A percentile compares a stretch with the other conserved stretches of the same genome.
Conservation (phyloP, 345 rosid genomes). For the Viola odorata region DNA sequence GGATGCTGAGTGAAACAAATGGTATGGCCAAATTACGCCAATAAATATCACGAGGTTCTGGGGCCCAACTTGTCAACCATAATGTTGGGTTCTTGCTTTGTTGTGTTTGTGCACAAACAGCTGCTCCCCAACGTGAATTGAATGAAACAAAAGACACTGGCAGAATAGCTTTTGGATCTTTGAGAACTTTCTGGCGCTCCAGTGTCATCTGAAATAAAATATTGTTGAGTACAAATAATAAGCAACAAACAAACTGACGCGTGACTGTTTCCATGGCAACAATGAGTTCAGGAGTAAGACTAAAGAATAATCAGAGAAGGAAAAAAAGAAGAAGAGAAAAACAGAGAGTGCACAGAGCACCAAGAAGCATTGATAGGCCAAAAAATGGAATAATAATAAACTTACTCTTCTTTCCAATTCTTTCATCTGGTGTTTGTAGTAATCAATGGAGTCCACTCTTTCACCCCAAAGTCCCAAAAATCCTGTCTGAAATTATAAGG, state of each 20-base stretch:
- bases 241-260: background rate
- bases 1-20: slow-evolving; percentile 70
- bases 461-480: slow-evolving; percentile 81
- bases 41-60: slow-evolving; percentile 93
- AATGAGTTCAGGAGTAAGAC: background rate
- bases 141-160: slow-evolving; percentile 91
- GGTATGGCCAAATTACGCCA: slow-evolving; percentile 95
- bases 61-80: slow-evolving; percentile 94
- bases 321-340: background rate
- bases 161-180: slow-evolving; percentile 60
- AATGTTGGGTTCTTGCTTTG: slow-evolving; percentile 88
- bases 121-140: slow-evolving; percentile 94
- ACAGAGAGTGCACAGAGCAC: no score
- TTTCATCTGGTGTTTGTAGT: slow-evolving; percentile 57
- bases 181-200: slow-evolving; percentile 68
- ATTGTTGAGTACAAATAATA: background rate
- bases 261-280: background rate
- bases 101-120: slow-evolving; percentile 97
- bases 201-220: slow-evolving; percentile 51
- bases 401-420: slow-evolving; percentile 61
- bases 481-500: slow-evolving; percentile 54
- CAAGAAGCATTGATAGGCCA: background rate
- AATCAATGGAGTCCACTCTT: slow-evolving; percentile 73
- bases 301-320: background rate
- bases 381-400: slow-evolving; percentile 3